Base-by-base conservation (phyloP, 495 filamentous ascomycete genomes). In the Annulohypoxylon nitens region DNA sequence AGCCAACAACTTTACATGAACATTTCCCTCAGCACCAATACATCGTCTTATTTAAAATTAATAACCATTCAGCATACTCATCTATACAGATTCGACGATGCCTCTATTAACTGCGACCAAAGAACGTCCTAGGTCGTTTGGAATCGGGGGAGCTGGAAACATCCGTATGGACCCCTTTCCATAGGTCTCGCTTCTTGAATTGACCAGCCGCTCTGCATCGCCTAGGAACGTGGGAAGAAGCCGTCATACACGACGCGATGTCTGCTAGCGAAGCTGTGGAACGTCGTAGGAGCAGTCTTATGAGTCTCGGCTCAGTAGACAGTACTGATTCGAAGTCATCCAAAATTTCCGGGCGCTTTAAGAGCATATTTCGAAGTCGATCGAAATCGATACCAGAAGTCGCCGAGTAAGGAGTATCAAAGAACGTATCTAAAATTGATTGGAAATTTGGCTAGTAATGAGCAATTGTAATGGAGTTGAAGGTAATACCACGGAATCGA, bases 101-200 rank as follows among this genome's bases (percentile, higher is more conserved):
- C 39, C 34, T 9, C n/a, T 41, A 55, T 36, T 14, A 14, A 14
- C 18, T 11, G 67, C 69, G 71, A 62, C 26, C 2, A 57, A 57
- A 14, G 74, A 78, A 58, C 64, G 64, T 26, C 71, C 69, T 1
- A 76, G 55, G 47, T 79, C 78, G 23, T 79, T 79, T 70, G 78
- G 78, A 16, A 78, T 79, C 33, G 78, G 78, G 41, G 78, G 78
- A 20, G 78, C 78, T 2, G 78, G 78, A 3, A 79, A 79, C 18
- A 79, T 79, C 34, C 71, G 78, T 79, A 78, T 33, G 71, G 11
- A 4, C 20, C 8, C 25, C n/a, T 12, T 8, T 37, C 20, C 33
- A 14, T 61, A 36, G 18, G 33, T 33, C 2, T 14, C 36, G 45
- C 14, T 33, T 43, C 12, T 36, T 5, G 23, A 7, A 4, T 50